Conservation (phyloP, 2,329 filamentous ascomycete genomes). For the Biscogniauxia mediterranea region DNA sequence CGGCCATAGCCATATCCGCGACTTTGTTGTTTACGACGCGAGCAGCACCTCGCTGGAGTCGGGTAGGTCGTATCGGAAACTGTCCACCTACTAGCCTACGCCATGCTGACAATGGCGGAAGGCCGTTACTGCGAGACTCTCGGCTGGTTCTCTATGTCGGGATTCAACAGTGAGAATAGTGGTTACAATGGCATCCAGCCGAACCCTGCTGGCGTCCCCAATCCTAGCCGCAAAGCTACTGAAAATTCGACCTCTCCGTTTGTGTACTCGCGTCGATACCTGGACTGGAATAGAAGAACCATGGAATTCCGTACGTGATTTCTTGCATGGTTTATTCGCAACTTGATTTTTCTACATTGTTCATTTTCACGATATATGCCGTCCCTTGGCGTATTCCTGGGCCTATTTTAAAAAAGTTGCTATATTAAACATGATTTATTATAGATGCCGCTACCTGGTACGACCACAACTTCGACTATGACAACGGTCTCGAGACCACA, state of each 20-base stretch:
- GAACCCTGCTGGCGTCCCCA: constrained; percentile 38
- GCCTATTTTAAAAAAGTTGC: too few relatives aligned
- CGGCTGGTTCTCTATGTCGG: constrained; percentile 64
- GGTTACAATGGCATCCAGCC: constrained; percentile 35
- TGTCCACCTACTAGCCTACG: too few relatives aligned
- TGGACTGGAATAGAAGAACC: constrained; percentile 67
- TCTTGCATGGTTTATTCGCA: constrained; percentile 34
- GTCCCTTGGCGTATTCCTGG: too few relatives aligned
- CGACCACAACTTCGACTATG: constrained; percentile 49
- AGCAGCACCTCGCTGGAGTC: constrained; percentile 61
- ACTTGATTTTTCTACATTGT: neutral
- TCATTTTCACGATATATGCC: neutral
- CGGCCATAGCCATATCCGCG: constrained; percentile 63
- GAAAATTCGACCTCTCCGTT: constrained; percentile 38
- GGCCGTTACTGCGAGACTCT: constrained; percentile 68
- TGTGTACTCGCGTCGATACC: constrained; percentile 57
- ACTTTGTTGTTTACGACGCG: constrained; percentile 63
- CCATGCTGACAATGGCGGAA: constrained; percentile 5
- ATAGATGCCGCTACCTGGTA: constrained; percentile 47
- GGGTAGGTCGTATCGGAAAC: constrained; percentile 14
- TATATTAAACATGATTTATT: neutral
- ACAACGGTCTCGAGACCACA: constrained; percentile 45
- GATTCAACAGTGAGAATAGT: constrained; percentile 49
- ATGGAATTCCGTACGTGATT: constrained; percentile 45
- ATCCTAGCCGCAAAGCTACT: constrained; percentile 40